Conservation (phyloP, 208 protist genomes). For the Porcisia hertigi region DNA sequence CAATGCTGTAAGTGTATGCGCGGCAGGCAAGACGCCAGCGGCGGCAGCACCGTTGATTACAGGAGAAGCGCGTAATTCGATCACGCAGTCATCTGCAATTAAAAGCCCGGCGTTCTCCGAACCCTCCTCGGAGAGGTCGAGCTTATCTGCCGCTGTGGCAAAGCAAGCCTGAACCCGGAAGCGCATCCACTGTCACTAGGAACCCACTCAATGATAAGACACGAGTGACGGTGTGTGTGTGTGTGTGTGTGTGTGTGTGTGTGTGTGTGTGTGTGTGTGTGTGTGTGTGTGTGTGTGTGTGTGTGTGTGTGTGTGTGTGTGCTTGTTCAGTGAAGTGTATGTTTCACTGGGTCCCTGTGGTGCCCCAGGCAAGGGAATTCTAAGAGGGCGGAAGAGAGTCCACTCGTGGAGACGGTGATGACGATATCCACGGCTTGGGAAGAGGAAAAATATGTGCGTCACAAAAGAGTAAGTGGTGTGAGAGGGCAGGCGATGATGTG, state of each 20-base stretch:
- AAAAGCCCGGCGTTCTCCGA: slow-evolving; percentile 10
- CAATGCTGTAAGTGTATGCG: slow-evolving; percentile 11
- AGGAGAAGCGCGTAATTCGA: slow-evolving; percentile 5
- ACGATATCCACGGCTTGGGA: neutral
- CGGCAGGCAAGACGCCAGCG: neutral
- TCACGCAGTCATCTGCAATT: slow-evolving; percentile 13
- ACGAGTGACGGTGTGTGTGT: no score
- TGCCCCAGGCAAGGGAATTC: neutral
- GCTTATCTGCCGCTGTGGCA: slow-evolving; percentile 9
- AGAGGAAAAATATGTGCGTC: neutral
- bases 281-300: neutral
- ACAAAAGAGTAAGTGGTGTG: neutral
- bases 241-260: neutral
- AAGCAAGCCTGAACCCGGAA: slow-evolving; percentile 28
- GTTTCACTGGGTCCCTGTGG: neutral
- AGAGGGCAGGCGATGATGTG: neutral
- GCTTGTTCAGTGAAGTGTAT: no score
- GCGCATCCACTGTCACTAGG: slow-evolving; percentile 8
- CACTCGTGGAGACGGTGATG: neutral
- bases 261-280: neutral
- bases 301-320: neutral
- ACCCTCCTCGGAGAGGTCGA: slow-evolving; percentile 13
- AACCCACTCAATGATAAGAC: neutral
- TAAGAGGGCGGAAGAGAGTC: neutral
- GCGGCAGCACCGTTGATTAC: neutral